Evolutionary conservation across 2,329 filamentous ascomycete genomes (phyloP).

Genomic region (Pseudogymnoascus sp.): DNA sequence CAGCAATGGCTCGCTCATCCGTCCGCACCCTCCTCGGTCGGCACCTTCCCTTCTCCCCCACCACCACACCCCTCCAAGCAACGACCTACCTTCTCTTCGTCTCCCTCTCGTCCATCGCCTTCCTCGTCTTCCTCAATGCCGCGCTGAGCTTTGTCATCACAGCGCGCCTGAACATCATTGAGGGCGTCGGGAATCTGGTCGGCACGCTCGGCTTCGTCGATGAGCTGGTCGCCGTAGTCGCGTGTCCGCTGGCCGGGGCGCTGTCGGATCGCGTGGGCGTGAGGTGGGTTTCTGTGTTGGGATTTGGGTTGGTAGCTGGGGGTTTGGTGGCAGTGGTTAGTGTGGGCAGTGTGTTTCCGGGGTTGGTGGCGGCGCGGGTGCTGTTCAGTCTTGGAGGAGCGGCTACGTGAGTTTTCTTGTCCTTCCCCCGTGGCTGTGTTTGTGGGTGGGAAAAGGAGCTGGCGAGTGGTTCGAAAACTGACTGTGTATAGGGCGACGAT

Average conservation of each 20-base stretch:
- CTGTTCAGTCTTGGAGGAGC: conserved; percentile 87
- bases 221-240: conserved; percentile 71
- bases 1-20: background rate
- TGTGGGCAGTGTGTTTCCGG: conserved; percentile 78
- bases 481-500: conserved; percentile 60
- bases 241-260: conserved; percentile 73
- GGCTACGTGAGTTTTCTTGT: conserved; percentile 53
- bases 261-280: conserved; percentile 71
- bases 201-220: conserved; percentile 80
- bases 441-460: background rate
- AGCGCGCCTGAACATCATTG: conserved; percentile 66
- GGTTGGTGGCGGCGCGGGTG: conserved; percentile 74
- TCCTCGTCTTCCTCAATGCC: conserved; percentile 84
- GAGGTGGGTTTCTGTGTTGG: conserved; percentile 61
- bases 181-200: conserved; percentile 69
- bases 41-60: conserved; percentile 45
- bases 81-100: conserved; percentile 72
- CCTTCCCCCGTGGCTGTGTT: background rate
- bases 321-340: conserved; percentile 76
- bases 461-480: background rate
- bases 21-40: background rate
- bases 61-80: conserved; percentile 54
- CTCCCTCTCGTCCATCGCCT: conserved; percentile 78
- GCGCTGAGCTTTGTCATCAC: conserved; percentile 79
- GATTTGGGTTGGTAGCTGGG: conserved; percentile 73